Conservation (phyloP, 2,329 filamentous ascomycete genomes). For the Penicillium digitatum region DNA sequence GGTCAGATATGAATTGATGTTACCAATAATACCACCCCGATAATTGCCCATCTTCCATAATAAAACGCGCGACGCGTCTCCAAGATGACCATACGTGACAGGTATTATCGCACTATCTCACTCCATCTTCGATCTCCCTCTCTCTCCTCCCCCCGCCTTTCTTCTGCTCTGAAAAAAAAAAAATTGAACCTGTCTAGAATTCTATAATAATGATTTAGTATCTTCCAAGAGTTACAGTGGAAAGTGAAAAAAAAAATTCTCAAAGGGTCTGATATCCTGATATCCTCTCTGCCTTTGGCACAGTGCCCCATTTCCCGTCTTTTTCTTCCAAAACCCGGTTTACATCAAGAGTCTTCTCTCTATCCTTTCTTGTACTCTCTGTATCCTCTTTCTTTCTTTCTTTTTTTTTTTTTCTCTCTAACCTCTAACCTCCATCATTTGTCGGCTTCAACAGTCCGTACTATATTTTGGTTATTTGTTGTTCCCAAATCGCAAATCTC, state of each 20-base stretch:
- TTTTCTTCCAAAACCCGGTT: neutral
- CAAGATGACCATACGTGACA: conserved; percentile 30
- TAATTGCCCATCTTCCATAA: neutral
- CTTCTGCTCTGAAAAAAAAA: neutral
- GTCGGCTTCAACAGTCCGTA: neutral
- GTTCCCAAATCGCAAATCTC: neutral
- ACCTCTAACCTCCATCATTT: neutral
- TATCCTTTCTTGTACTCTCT: neutral
- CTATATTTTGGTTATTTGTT: neutral
- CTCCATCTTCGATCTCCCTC: conserved; percentile 14
- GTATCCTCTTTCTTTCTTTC: neutral
- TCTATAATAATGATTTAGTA: conserved; percentile 14
- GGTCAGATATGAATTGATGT: neutral
- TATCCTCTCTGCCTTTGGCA: neutral
- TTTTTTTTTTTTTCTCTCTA: neutral
- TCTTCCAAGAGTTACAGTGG: neutral
- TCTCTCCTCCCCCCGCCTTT: conserved; percentile 16
- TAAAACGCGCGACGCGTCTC: conserved; percentile 30
- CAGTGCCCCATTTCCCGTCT: neutral
- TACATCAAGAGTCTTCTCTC: neutral
- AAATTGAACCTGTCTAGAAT: conserved; percentile 2
- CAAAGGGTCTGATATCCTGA: neutral
- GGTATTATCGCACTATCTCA: conserved; percentile 11
- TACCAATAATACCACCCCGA: neutral
- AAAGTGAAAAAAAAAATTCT: neutral